These are phyloP conservation scores for Dendrostoma leiphaemia DNA, from an alignment of 2,329 filamentous ascomycete species.

Conservation along the genomic window DNA sequence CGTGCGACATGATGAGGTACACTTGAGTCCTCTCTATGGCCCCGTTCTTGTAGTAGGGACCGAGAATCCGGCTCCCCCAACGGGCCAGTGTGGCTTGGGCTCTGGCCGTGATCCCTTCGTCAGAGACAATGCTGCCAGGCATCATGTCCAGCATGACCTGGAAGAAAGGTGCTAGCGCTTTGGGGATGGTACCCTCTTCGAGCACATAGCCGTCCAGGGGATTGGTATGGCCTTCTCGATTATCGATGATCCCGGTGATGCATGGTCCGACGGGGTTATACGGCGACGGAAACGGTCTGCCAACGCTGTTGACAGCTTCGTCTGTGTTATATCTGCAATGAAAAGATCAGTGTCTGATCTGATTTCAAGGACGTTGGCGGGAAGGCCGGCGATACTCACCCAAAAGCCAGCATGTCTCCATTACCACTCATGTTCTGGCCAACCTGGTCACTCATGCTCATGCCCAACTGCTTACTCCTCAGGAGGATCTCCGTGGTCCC, in stretches of 20 bases:
- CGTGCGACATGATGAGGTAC: conserved; percentile 67
- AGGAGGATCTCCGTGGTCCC: conserved; percentile 66
- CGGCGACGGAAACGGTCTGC: conserved; percentile 44
- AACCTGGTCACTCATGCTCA: conserved; percentile 55
- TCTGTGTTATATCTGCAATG: conserved; percentile 55
- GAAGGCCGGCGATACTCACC: conserved; percentile 32
- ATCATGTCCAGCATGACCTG: conserved; percentile 55
- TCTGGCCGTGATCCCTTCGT: conserved; percentile 37
- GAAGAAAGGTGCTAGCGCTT: conserved; percentile 53
- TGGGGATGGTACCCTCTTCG: conserved; percentile 61
- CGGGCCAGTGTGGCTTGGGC: conserved; percentile 46
- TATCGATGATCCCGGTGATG: conserved; percentile 62
- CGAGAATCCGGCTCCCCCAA: conserved; percentile 53
- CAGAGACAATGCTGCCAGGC: conserved; percentile 42
- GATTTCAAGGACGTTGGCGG: not conserved
- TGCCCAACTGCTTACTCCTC: conserved; percentile 56
- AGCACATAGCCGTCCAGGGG: conserved; percentile 62
- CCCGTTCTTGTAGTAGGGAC: conserved; percentile 54
- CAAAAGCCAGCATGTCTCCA: conserved; percentile 64
- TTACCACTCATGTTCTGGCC: conserved; percentile 64
- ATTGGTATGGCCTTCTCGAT: conserved; percentile 49
- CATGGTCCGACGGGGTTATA: conserved; percentile 58
- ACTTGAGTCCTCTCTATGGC: conserved; percentile 60
- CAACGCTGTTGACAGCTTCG: conserved; percentile 54
- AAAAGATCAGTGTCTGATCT: conserved; percentile 21